Conservation (phyloP, 2,329 filamentous ascomycete species). For the Fusarium abutilonis region DNA sequence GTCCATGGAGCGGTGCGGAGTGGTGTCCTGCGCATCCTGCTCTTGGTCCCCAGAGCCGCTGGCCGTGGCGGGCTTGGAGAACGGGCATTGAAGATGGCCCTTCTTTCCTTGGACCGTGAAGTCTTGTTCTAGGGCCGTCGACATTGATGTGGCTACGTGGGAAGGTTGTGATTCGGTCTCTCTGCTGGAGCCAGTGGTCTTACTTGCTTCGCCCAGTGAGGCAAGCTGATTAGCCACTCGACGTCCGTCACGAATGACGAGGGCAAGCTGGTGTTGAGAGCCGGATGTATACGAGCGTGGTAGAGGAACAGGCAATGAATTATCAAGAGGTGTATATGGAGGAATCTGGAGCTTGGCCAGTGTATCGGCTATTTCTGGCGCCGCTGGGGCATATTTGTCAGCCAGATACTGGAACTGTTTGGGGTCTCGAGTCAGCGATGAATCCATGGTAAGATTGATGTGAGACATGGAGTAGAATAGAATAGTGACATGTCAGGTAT, state of each 20-base stretch:
- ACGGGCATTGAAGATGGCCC: slow-evolving; percentile 83
- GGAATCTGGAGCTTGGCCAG: slow-evolving; percentile 73
- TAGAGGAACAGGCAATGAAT: slow-evolving; percentile 63
- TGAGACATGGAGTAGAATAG: slow-evolving; percentile 17
- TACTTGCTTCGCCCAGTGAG: slow-evolving; percentile 60
- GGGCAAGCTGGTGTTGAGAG: slow-evolving; percentile 65
- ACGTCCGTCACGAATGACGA: slow-evolving; percentile 72
- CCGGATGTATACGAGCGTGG: slow-evolving; percentile 57
- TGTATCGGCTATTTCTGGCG: slow-evolving; percentile 72
- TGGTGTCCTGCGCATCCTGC: slow-evolving; percentile 49
- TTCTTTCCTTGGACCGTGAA: slow-evolving; percentile 88
- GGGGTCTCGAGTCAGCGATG: slow-evolving; percentile 39
- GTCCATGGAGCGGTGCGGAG: slow-evolving; percentile 63
- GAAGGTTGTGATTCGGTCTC: slow-evolving; percentile 58
- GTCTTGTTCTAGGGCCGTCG: slow-evolving; percentile 81
- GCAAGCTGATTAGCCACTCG: slow-evolving; percentile 65
- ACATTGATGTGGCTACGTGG: slow-evolving; percentile 64
- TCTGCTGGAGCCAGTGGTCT: slow-evolving; percentile 61
- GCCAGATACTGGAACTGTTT: slow-evolving; percentile 70
- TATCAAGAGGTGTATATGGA: slow-evolving; percentile 60
- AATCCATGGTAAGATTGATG: slow-evolving; percentile 23
- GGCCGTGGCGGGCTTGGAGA: slow-evolving; percentile 61
- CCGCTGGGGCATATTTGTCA: slow-evolving; percentile 73
- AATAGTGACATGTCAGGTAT: slow-evolving; percentile 43
- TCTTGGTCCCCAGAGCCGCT: slow-evolving; percentile 43